A percentile compares a stretch with the other conserved stretches of the same genome.
Conservation (phyloP, 352 stramenopile species). For the Pythium aphanidermatum region DNA sequence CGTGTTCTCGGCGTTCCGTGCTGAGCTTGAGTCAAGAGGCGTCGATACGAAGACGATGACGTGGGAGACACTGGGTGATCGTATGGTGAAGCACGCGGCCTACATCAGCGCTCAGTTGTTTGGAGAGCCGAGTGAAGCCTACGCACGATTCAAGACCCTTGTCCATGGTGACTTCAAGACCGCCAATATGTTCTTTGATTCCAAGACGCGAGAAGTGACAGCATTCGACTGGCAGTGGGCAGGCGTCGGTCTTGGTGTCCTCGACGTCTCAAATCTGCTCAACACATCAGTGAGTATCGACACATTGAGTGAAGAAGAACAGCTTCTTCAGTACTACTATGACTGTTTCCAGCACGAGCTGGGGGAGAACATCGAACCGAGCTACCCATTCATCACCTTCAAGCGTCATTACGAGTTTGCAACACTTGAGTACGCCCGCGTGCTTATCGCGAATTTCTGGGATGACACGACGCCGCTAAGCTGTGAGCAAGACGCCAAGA, state of each 20-base stretch:
- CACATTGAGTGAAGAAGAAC: conserved; percentile 27
- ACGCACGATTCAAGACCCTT: conserved; percentile 28
- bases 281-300: conserved; percentile 60
- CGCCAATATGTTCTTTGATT: conserved; percentile 63
- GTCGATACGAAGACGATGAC: conserved; percentile 4
- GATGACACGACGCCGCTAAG: conserved; percentile 35
- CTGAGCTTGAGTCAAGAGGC: conserved; percentile 6
- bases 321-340: conserved; percentile 56
- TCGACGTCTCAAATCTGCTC: conserved; percentile 65
- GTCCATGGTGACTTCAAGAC: conserved; percentile 73
- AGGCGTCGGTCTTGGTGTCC: conserved; percentile 44
- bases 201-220: conserved; percentile 30
- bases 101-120: conserved; percentile 47
- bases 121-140: conserved; percentile 13
- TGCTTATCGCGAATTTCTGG: conserved; percentile 67
- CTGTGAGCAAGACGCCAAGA: conserved; percentile 30
- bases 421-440: conserved; percentile 55
- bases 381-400: conserved; percentile 48
- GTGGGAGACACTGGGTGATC: conserved; percentile 27
- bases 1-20: conserved; percentile 27
- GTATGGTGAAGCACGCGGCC: conserved; percentile 37
- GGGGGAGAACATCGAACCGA: not conserved
- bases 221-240: conserved; percentile 77
- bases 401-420: conserved; percentile 52
- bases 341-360: conserved; percentile 23